These are phyloP conservation scores for Pterulicium gracile DNA, from an alignment of 1,284 basidiomycete species.

Conservation along the genomic window DNA sequence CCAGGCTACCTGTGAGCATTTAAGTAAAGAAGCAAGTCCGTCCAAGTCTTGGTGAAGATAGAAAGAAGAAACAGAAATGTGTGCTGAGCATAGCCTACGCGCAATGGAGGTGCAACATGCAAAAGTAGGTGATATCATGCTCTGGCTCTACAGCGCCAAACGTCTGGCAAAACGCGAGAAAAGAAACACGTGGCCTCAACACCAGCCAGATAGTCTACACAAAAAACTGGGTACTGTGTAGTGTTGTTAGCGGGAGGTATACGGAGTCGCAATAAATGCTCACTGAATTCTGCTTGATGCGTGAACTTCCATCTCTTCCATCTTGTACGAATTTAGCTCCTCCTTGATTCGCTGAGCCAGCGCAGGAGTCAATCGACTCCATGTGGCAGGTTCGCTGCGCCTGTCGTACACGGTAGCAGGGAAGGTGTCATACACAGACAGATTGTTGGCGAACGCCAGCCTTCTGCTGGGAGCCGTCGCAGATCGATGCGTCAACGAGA, in stretches of 20 bases:
- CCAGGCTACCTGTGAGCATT: too few species aligned
- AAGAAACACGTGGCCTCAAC: too few species aligned
- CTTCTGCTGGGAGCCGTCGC: constrained; percentile 61
- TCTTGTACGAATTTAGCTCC: constrained; percentile 93
- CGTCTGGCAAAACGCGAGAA: too few species aligned
- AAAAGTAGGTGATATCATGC: too few species aligned
- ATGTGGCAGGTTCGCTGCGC: constrained; percentile 91
- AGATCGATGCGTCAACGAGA: constrained; percentile 37
- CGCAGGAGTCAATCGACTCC: constrained; percentile 90
- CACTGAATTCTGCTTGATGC: constrained; percentile 79
- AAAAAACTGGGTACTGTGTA: constrained; percentile 39
- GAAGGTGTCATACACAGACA: constrained; percentile 95
- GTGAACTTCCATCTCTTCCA: constrained; percentile 98
- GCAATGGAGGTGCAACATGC: too few species aligned
- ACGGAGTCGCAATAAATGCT: constrained; percentile 19
- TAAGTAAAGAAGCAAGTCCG: too few species aligned
- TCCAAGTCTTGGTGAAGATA: too few species aligned
- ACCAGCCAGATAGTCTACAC: too few species aligned
- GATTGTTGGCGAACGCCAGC: constrained; percentile 81
- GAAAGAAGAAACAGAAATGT: too few species aligned
- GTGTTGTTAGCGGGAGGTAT: constrained; percentile 1
- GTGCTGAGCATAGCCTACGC: too few species aligned
- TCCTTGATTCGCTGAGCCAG: constrained; percentile 95
- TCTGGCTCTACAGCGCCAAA: too few species aligned
- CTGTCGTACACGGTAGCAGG: constrained; percentile 86